A percentile compares a stretch with the other conserved stretches of the same genome.
Conservation (phyloP, 768 basidiomycete species). For the Macrolepiota albuminosa region DNA sequence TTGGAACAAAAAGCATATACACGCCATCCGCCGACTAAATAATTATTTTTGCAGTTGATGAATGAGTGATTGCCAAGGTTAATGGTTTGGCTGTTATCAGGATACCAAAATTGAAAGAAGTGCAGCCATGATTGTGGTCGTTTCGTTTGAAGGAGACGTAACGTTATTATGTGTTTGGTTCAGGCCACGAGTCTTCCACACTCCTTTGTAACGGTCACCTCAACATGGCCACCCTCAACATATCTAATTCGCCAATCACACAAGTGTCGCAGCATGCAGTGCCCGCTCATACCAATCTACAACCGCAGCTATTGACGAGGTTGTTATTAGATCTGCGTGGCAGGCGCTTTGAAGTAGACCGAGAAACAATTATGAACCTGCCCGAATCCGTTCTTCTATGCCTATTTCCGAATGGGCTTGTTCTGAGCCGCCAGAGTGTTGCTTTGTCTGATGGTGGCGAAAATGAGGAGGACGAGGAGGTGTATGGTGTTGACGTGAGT, state of each 20-base stretch:
- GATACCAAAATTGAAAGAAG: not conserved
- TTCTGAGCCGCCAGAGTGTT: conserved; percentile 82
- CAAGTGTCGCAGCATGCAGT: conserved; percentile 61
- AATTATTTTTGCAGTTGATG: no score
- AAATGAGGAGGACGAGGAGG: conserved; percentile 82
- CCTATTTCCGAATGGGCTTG: conserved; percentile 95
- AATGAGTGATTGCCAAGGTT: no score
- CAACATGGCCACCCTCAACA: conserved; percentile 35
- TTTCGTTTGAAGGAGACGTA: conserved; percentile 1
- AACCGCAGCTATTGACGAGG: conserved; percentile 84
- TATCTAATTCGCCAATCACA: conserved; percentile 48
- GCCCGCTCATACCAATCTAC: conserved; percentile 64
- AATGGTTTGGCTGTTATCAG: not conserved
- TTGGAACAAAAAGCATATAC: no score
- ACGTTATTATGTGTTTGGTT: conserved; percentile 16
- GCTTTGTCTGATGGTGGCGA: conserved; percentile 72
- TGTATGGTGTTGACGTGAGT: conserved; percentile 24
- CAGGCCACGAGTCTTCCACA: conserved; percentile 6
- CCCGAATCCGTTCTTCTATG: conserved; percentile 96
- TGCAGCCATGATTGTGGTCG: not conserved
- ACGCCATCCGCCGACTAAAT: no score
- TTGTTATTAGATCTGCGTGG: conserved; percentile 92
- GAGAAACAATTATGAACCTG: conserved; percentile 97
- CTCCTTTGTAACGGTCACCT: conserved; percentile 8
- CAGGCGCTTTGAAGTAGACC: conserved; percentile 87